Percentiles rank a stretch among this genome's conserved stretches.
phyloP scores from a whole-genome alignment of 306 rosid genomes.

The Hippophae gyantsensis region DNA sequence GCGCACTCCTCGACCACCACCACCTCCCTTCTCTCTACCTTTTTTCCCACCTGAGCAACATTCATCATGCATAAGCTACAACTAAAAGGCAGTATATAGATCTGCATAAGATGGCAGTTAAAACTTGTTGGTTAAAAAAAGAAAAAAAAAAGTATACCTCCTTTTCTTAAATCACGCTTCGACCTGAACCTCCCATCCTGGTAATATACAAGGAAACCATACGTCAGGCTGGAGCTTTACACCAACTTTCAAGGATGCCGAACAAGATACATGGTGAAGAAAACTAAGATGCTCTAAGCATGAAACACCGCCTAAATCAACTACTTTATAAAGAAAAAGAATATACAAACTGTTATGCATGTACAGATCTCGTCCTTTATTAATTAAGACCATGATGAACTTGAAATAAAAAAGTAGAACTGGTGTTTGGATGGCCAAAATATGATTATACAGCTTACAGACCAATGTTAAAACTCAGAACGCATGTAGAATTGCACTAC shows the following conservation, averaged over 20 bases:
- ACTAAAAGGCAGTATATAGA: neutral
- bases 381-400: no score
- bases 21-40: slow-evolving; percentile 66
- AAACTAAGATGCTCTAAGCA: slow-evolving; percentile 3
- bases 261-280: slow-evolving; percentile 1
- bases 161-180: slow-evolving; percentile 90
- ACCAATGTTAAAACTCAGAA: no score
- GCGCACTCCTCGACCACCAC: slow-evolving; percentile 70
- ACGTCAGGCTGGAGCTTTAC: slow-evolving; percentile 9
- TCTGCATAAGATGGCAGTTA: neutral
- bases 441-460: neutral
- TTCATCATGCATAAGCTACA: neutral
- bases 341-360: no score
- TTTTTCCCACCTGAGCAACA: slow-evolving; percentile 67
- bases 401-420: neutral
- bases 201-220: slow-evolving; percentile 18
- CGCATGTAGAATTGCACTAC: no score
- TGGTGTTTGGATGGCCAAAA: neutral
- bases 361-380: no score
- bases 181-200: slow-evolving; percentile 99
- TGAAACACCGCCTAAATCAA: neutral
- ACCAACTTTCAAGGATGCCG: slow-evolving; percentile 13
- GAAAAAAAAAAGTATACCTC: slow-evolving; percentile 40
- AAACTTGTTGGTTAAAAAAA: neutral
- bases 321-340: no score